These are phyloP conservation scores for Roridomyces roridus DNA, from an alignment of 768 basidiomycete species.

Conservation along the genomic window DNA sequence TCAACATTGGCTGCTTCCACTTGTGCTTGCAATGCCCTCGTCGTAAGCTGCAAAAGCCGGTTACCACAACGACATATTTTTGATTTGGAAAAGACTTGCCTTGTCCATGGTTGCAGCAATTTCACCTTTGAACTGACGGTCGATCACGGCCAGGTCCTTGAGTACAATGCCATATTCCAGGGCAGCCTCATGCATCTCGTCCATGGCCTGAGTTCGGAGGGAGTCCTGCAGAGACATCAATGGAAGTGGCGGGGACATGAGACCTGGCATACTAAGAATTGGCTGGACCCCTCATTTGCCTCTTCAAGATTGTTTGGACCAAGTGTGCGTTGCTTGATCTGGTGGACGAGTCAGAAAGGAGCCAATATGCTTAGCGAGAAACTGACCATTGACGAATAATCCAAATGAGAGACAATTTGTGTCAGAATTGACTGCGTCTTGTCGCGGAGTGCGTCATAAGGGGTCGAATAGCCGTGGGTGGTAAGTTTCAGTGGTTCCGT, in stretches of 20 bases:
- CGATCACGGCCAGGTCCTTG: slow-evolving; percentile 87
- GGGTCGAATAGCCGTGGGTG: too few relatives aligned
- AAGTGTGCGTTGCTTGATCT: slow-evolving; percentile 82
- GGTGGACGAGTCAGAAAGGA: slow-evolving; percentile 9
- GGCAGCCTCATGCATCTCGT: slow-evolving; percentile 70
- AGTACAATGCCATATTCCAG: slow-evolving; percentile 84
- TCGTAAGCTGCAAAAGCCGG: slow-evolving; percentile 34
- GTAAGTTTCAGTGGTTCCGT: slow-evolving; percentile 67
- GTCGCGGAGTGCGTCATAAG: slow-evolving; percentile 48
- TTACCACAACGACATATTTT: slow-evolving; percentile 3
- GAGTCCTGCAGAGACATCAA: background rate
- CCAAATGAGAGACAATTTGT: slow-evolving; percentile 82
- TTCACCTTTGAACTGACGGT: slow-evolving; percentile 86
- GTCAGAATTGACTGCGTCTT: slow-evolving; percentile 89
- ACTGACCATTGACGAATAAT: slow-evolving; percentile 51
- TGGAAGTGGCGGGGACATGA: background rate
- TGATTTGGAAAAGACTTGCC: slow-evolving; percentile 53
- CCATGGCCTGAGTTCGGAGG: too few relatives aligned
- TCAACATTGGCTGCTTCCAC: slow-evolving; percentile 77
- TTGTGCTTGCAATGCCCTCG: slow-evolving; percentile 84
- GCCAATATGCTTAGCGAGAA: background rate
- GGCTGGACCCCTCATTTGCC: slow-evolving; percentile 68
- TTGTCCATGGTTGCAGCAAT: slow-evolving; percentile 88
- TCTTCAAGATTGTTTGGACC: slow-evolving; percentile 81
- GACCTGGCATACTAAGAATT: slow-evolving; percentile 55